Evolutionary conservation across 345 rosid genomes (phyloP), one percentile per base, ranked within the genome.

Genomic region (Aethionema arabicum): DNA sequence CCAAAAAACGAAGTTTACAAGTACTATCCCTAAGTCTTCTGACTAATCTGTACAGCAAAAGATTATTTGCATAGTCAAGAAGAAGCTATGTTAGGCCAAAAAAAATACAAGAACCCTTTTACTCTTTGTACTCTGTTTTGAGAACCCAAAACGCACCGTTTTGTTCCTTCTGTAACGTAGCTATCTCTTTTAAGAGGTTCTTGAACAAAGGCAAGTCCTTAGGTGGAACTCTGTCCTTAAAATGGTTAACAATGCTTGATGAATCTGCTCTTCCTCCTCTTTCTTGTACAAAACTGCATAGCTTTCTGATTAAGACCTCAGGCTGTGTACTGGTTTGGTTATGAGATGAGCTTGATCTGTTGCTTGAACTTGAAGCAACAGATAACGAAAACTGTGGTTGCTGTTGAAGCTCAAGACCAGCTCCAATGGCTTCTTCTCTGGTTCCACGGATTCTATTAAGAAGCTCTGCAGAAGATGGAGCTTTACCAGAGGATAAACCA

Each of bases 161-260:
- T 31, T 72, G 73, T 59, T 60, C 78, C 40, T 79, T 80, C 56
- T 74, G 63, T 27, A 80, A 77, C 38, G 63, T 74, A n/a, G 99
- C 99, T 47, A 93, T 85, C 68, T 88, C 92, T 61, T 80, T 93
- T 78, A 90, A 67, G 16, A 85, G 88, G 79, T 78, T 87, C 78
- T 81, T 87, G 66, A 93, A 93, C 67, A 93, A 63, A 5, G 88
- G 80, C 49, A 53, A 63, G 62, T 83, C 91, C 65, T 82, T 64
- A 5, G 77, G 30, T 11, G 87, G 86, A 64, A 90, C 73, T 67
- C 68, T 77, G 33, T 85, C 90, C 66, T 74, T 82, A 50, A 90
- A 93, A 76, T 81, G 86, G 73, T 85, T 72, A 40, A 83, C 87
- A 45, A 90, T 85, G 83, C 77, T 83, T 8, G 68, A 76, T 0